A percentile compares a stretch with the other conserved stretches of the same genome.
These are phyloP conservation scores for Coniophora puteana DNA, from an alignment of 1,284 basidiomycete genomes.

Conservation along the genomic window DNA sequence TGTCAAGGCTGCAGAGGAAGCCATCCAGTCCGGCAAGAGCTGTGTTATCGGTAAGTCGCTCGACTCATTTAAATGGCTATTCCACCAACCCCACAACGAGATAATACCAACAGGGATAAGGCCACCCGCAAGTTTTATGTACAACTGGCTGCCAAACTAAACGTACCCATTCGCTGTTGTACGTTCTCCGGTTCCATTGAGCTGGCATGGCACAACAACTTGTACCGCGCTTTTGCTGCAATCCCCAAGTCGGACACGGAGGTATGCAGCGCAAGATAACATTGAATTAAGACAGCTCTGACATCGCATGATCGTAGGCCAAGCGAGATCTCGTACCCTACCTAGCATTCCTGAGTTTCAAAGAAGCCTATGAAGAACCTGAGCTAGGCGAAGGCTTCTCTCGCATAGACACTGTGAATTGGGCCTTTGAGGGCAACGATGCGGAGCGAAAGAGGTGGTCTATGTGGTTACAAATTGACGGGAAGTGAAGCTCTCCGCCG, in stretches of 20 bases:
- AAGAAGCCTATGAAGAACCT: conserved; percentile 66
- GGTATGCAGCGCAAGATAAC: conserved; percentile 25
- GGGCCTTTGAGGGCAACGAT: conserved; percentile 72
- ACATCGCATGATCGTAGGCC: conserved; percentile 27
- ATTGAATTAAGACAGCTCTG: conserved; percentile 10
- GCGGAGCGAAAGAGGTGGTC: conserved; percentile 71
- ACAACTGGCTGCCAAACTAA: conserved; percentile 54
- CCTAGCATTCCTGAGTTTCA: conserved; percentile 59
- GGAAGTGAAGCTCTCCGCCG: conserved; percentile 35
- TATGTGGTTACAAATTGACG: conserved; percentile 74
- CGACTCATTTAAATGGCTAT: background rate
- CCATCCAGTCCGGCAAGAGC: conserved; percentile 52
- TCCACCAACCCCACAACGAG: conserved; percentile 33
- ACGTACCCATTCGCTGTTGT: conserved; percentile 57
- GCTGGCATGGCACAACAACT: conserved; percentile 87
- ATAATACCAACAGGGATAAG: conserved; percentile 82
- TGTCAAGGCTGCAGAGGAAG: conserved; percentile 57
- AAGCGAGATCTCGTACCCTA: conserved; percentile 62
- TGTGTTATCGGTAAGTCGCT: conserved; percentile 70
- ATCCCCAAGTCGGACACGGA: conserved; percentile 39
- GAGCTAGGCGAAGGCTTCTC: conserved; percentile 65
- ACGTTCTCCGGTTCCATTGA: conserved; percentile 69
- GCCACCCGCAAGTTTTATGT: conserved; percentile 70
- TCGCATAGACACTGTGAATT: conserved; percentile 75
- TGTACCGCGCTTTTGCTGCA: conserved; percentile 72